Base-by-base conservation (phyloP, 805 yeast species). In the Scheffersomyces stipitis region DNA sequence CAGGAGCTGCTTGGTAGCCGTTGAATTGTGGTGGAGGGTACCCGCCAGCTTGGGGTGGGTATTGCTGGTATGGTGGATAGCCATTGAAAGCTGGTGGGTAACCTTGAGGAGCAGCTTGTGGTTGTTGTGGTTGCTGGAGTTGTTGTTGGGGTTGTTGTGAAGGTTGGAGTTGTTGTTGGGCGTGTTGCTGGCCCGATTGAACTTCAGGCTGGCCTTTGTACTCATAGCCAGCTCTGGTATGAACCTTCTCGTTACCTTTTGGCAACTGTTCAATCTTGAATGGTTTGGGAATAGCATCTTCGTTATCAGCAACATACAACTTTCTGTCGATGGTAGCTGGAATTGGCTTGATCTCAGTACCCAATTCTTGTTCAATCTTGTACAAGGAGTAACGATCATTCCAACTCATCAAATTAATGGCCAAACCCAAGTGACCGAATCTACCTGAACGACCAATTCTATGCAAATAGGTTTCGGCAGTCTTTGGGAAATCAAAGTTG, bases 361-460 rank as follows among this genome's bases (percentile, higher is more conserved):
- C 97, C 48, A 93, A 78, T 66, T 91, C 98, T 66, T 91, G 96
- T 66, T 93, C 99, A 52, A 93, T 90, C 64, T 86, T 87, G 67
- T 89, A 91, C 56, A 93, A 74, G 58, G 86, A 87, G 67, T 86
- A 89, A 60, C 98, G 80, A 62, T 93, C 99, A 56, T 89, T 82
- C 96, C 97, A 91, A 63, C 90, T 87, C 71, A 93, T 88, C 54
- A 93, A 78, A 69, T 93, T 93, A 58, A 93, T 89, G 22, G 99
- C 99, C 60, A 93, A 76, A 75, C 99, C 99, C 58, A 90, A 80
- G 63, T 93, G 99, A 49, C 99, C 99, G 57, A 87, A 93, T 75
- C 99, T 86, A 51, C 99, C 98, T 5, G 97, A 89, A 74, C 99
- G 88, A 76, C 98, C 98, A 52, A 91, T 93, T 76, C 98, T 86